Conservation (phyloP, 1,284 basidiomycete genomes). For the Leccinum colubrinum region DNA sequence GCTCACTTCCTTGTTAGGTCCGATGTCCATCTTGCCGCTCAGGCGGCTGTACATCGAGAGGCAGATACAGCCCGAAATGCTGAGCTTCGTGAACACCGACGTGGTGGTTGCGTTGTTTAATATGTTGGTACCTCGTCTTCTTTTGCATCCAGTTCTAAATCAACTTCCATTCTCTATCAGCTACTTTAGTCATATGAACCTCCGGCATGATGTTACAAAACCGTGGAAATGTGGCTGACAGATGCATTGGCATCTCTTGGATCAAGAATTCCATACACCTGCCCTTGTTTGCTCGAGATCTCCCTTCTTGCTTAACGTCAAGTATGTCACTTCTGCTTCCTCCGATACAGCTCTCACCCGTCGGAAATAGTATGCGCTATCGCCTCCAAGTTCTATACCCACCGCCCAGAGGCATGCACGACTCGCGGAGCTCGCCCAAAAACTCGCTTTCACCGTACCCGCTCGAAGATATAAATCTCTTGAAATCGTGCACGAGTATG, state of each 20-base stretch:
- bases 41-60: constrained; percentile 88
- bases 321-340: constrained; percentile 53
- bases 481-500: constrained; percentile 95
- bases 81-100: constrained; percentile 79
- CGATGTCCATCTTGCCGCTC: constrained; percentile 84
- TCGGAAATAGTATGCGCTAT: constrained; percentile 79
- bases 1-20: constrained; percentile 42
- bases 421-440: constrained; percentile 83
- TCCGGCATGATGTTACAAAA: constrained; percentile 35
- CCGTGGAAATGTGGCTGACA: constrained; percentile 5
- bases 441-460: constrained; percentile 86
- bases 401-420: constrained; percentile 80
- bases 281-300: constrained; percentile 89
- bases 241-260: constrained; percentile 72
- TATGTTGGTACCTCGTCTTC: constrained; percentile 59
- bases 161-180: constrained; percentile 37
- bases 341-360: constrained; percentile 2
- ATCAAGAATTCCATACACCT: constrained; percentile 88
- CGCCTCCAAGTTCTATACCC: constrained; percentile 86
- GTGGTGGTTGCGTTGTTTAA: constrained; percentile 90
- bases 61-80: constrained; percentile 87
- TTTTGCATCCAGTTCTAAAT: constrained; percentile 7
- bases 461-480: constrained; percentile 91
- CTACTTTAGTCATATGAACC: constrained; percentile 77
- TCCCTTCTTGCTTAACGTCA: constrained; percentile 87